phyloP scores from a whole-genome alignment of 345 rosid genomes.

The Eucalyptus marginata region DNA sequence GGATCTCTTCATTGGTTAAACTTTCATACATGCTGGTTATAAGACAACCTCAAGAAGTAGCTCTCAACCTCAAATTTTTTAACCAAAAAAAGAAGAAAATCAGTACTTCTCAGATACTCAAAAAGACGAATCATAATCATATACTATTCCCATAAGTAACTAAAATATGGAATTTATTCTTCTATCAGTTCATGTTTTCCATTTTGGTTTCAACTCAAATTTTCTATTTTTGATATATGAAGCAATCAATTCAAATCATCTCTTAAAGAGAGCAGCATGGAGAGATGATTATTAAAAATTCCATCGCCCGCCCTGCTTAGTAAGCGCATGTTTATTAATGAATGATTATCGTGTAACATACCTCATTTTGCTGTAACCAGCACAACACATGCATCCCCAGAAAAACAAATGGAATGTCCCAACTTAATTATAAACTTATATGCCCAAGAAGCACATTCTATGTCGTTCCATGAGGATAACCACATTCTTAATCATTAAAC shows the following conservation, averaged over 20 bases:
- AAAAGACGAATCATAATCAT: background rate
- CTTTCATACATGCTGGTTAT: background rate
- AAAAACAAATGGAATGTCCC: background rate
- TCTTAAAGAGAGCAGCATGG: background rate
- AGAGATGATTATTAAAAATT: background rate
- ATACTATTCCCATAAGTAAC: background rate
- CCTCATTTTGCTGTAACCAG: background rate
- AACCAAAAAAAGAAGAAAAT: background rate
- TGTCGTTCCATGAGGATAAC: background rate
- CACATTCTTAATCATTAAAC: background rate
- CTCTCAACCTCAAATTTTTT: background rate
- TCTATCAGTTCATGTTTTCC: background rate
- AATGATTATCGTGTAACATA: background rate
- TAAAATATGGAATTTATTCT: background rate
- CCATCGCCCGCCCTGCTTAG: background rate
- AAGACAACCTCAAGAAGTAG: background rate
- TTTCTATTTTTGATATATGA: background rate
- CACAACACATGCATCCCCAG: background rate
- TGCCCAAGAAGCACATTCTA: background rate
- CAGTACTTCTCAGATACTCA: background rate
- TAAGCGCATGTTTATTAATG: background rate
- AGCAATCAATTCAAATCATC: background rate
- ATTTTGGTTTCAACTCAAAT: background rate
- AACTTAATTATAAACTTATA: background rate
- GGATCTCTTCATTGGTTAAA: background rate